Evolutionary conservation across 75 land plant genomes (phyloP), one percentile per base, ranked within the genome.

Genomic region (Pseudotsuga menziesii): DNA sequence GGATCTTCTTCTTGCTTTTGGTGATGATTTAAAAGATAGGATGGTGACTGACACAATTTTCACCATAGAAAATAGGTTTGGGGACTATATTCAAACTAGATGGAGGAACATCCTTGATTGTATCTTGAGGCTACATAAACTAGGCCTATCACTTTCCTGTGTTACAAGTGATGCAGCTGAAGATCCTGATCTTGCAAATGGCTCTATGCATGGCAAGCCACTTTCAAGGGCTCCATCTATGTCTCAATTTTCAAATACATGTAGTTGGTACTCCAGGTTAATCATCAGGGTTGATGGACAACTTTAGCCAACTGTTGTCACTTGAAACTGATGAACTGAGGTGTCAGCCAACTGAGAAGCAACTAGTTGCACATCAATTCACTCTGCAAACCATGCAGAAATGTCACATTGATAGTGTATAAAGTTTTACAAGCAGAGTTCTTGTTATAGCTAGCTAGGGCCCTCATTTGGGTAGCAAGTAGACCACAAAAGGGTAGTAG

Each of bases 351-450:
- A 88, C 87, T 75, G 93, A 89, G 29, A 88, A 90, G 75, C 93
- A 89, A 79, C 88, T 92, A 35, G 92, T 95, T 79, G 98, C 99
- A 55, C 98, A 97, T 74, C 95, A 97, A 71, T 84, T 92, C 26
- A 92, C 96, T 20, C 82, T 94, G 58, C 93, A 89, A 77, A 92
- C 93, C 22, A 92, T 97, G 56, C 96, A 94, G 72, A 89, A 89
- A 60, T 97, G 99, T 76, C 98, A 87, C 72, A 97, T 97, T 81
- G 99, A 94, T 25, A 91, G 92, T 58, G 94, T 97, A 8, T 83
- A 94, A 92, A 86, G 92, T 94, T 75, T 75, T 97, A 60, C 98
- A 92, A 58, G 88, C 92, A 60, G 93, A 97, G 72, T 97, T 98
- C 13, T 75, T 97, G 54, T 74, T 94, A 64, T 95, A 97, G 71